phyloP scores from a whole-genome alignment of 176 grass and related monocot genomes.

The Oryza rufipogon region DNA sequence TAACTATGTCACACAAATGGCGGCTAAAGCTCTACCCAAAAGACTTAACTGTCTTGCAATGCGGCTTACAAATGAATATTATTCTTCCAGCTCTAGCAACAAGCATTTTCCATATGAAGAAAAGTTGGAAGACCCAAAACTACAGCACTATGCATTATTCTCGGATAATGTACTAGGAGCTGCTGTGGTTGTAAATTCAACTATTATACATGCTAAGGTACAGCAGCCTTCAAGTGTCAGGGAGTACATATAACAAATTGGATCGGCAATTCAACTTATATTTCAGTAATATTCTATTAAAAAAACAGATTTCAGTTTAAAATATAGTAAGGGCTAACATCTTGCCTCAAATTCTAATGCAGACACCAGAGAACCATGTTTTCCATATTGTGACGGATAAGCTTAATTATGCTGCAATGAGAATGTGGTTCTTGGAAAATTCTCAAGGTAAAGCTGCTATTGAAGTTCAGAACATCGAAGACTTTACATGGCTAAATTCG shows the following conservation, averaged over 20 bases:
- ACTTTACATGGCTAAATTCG: conserved; percentile 80
- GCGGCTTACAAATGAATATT: conserved; percentile 74
- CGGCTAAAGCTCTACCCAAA: conserved; percentile 78
- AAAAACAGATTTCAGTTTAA: neutral
- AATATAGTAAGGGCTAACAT: neutral
- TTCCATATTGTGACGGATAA: conserved; percentile 87
- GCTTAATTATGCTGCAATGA: conserved; percentile 84
- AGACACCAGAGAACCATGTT: conserved; percentile 72
- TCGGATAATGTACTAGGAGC: conserved; percentile 80
- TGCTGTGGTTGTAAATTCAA: conserved; percentile 82
- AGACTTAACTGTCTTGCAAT: conserved; percentile 77
- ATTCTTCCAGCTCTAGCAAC: conserved; percentile 35
- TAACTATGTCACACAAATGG: conserved; percentile 58
- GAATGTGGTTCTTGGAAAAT: conserved; percentile 88
- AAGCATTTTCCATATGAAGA: conserved; percentile 56
- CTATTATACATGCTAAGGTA: conserved; percentile 75
- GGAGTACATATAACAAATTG: neutral
- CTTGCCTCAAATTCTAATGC: conserved; percentile 26
- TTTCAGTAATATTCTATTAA: neutral
- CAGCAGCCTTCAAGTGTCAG: neutral
- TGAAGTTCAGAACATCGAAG: conserved; percentile 69
- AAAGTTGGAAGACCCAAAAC: conserved; percentile 72
- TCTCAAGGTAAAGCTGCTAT: conserved; percentile 46
- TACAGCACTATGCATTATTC: conserved; percentile 82
- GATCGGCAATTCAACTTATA: neutral